These are phyloP conservation scores for Iris pallida DNA, from an alignment of 116 monocot species.

Conservation along the genomic window DNA sequence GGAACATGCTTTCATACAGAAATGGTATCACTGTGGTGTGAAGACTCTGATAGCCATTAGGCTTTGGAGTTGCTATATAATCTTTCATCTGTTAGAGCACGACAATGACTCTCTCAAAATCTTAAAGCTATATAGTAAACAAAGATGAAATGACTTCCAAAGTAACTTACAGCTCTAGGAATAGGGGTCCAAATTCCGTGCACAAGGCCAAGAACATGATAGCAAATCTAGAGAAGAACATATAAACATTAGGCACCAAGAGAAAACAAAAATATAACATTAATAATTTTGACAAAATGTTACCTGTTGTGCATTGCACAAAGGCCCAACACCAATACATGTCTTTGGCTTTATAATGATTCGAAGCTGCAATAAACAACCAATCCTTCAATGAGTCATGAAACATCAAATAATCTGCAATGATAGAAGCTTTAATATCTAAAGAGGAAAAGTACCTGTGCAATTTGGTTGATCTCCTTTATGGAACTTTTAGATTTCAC, in stretches of 20 bases:
- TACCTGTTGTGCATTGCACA: slow-evolving; percentile 91
- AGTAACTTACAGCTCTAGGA: slow-evolving; percentile 86
- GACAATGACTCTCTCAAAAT: not conserved
- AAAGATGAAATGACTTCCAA: not conserved
- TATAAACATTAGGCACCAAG: not conserved
- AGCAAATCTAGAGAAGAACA: slow-evolving; percentile 63
- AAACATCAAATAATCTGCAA: too few species aligned
- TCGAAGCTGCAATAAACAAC: slow-evolving; percentile 46
- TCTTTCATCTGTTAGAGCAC: slow-evolving; percentile 74
- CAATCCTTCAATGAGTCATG: not conserved
- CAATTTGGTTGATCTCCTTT: slow-evolving; percentile 87
- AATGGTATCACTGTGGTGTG: slow-evolving; percentile 98
- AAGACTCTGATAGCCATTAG: slow-evolving; percentile 96
- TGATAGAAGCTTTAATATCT: not conserved
- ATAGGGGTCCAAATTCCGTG: slow-evolving; percentile 98
- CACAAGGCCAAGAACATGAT: slow-evolving; percentile 95
- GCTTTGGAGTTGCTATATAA: slow-evolving; percentile 96
- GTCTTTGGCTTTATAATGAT: slow-evolving; percentile 81
- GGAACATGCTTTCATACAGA: slow-evolving; percentile 96
- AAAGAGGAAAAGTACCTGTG: slow-evolving; percentile 59
- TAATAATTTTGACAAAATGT: not conserved
- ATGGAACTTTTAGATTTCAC: slow-evolving; percentile 83
- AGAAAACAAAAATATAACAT: not conserved
- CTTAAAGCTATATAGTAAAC: not conserved
- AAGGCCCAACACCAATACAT: slow-evolving; percentile 70